These are phyloP conservation scores for Paracamarosporium sp. DNA, from an alignment of 2,329 filamentous ascomycete genomes.

Conservation along the genomic window DNA sequence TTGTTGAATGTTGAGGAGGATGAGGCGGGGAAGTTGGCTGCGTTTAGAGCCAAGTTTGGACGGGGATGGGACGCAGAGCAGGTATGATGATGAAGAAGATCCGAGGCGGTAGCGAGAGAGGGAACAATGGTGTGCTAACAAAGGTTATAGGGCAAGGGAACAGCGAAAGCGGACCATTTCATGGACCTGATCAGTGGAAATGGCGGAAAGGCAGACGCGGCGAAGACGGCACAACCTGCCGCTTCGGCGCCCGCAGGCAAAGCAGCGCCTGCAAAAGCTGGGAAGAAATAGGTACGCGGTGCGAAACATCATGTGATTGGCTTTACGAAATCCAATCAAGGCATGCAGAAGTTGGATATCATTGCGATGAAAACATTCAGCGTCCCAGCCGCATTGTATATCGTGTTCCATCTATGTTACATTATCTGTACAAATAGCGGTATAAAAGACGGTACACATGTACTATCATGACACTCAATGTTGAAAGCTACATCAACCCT, in stretches of 20 bases:
- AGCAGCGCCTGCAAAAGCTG: conserved; percentile 2
- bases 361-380: background rate
- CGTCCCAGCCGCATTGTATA: background rate
- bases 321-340: background rate
- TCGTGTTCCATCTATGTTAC: conserved; percentile 1
- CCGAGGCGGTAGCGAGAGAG: background rate
- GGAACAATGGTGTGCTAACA: conserved; percentile 5
- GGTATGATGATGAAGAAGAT: conserved; percentile 15
- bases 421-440: conserved; percentile 5
- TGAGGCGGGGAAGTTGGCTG: conserved; percentile 86
- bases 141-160: conserved; percentile 11
- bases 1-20: conserved; percentile 91
- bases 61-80: conserved; percentile 71
- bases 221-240: background rate
- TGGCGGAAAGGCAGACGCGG: background rate
- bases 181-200: conserved; percentile 33
- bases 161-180: conserved; percentile 20
- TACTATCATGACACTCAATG: background rate
- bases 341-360: background rate
- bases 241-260: conserved; percentile 6
- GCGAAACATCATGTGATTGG: background rate
- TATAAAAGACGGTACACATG: background rate
- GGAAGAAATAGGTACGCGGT: conserved; percentile 10
- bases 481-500: background rate
- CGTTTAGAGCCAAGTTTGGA: conserved; percentile 86